Conservation (phyloP, 2,329 filamentous ascomycete species). For the Aspergillus pseudonomiae region DNA sequence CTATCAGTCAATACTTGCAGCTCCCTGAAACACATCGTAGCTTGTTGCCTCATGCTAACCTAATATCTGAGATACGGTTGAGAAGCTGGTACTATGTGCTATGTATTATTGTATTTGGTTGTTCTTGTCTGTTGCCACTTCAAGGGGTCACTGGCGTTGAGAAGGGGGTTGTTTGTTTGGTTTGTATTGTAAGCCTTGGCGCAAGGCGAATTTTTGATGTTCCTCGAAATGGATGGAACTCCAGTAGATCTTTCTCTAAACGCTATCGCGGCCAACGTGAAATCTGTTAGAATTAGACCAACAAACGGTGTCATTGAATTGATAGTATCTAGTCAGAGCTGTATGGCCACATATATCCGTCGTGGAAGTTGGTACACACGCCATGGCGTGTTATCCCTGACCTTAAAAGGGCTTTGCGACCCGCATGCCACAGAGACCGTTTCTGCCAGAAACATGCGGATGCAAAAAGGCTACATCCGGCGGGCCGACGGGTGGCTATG, state of each 20-base stretch:
- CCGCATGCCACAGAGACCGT: slow-evolving; percentile 8
- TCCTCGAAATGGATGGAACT: neutral
- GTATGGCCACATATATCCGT: neutral
- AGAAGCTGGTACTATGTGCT: neutral
- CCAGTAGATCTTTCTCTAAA: too few species aligned
- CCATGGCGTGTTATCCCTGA: neutral
- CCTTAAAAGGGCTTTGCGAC: neutral
- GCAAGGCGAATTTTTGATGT: neutral
- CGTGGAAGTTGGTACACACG: neutral
- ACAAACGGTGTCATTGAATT: neutral
- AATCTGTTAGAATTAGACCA: neutral
- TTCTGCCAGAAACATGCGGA: slow-evolving; percentile 20
- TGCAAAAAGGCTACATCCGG: slow-evolving; percentile 22
- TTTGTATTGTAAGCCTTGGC: neutral
- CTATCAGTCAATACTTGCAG: slow-evolving; percentile 1
- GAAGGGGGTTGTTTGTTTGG: neutral
- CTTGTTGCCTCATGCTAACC: neutral
- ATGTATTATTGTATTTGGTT: neutral
- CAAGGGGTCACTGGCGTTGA: neutral
- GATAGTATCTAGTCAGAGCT: neutral
- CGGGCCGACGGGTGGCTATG: slow-evolving; percentile 19
- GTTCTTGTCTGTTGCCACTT: neutral
- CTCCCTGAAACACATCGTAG: neutral
- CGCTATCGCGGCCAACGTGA: neutral
- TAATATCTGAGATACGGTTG: neutral